Base-by-base conservation (phyloP, 2,329 filamentous ascomycete species). In the Endoconidiophora polonica region DNA sequence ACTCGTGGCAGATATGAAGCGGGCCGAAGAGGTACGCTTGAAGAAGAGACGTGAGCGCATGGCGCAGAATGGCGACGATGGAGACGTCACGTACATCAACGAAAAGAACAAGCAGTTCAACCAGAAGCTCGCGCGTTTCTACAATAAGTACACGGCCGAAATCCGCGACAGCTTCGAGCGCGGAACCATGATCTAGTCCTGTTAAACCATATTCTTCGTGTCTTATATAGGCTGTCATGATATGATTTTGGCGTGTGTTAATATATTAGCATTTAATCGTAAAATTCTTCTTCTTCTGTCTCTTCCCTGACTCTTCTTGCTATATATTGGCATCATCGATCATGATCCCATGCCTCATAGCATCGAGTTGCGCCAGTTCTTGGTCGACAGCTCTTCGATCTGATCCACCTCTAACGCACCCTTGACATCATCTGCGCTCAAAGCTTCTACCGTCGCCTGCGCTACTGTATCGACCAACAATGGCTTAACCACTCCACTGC, bases 31-130 rank as follows among this genome's bases (percentile, higher is more conserved):
- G 58, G 74, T 79, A 48, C 73, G 87, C 47, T 62, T 94, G 60
- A 93, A 88, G 74, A 93, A 93, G 70, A 74, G 87, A 59, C 80
- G 77, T 62, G 86, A 93, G 56, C 74, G 87, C 48, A 79, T 83
- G 62, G 76, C 77, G 10, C 76, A 80, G 62, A 82, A 81, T 55
- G 86, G 88, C 52, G 87, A 94, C 55, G 84, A 88, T 44, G 82
- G 79, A 24, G 91, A 98, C 65, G 84, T 96, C 59, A 96, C 90
- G 5, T 96, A 94, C 67, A 98, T 98, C 76, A 98, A 98, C 68
- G 87, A 95, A 68, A 95, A 98, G 81, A 98, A 98, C 73, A 96
- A 96, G 73, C 87, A 95, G 73, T 98, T 98, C 71, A 98, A 98
- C 77, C 81, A 94, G 70, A 96, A 98, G 70, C 71, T 98, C 65